These are phyloP conservation scores for Murraya koenigii DNA, from an alignment of 345 rosid genomes.

Conservation along the genomic window DNA sequence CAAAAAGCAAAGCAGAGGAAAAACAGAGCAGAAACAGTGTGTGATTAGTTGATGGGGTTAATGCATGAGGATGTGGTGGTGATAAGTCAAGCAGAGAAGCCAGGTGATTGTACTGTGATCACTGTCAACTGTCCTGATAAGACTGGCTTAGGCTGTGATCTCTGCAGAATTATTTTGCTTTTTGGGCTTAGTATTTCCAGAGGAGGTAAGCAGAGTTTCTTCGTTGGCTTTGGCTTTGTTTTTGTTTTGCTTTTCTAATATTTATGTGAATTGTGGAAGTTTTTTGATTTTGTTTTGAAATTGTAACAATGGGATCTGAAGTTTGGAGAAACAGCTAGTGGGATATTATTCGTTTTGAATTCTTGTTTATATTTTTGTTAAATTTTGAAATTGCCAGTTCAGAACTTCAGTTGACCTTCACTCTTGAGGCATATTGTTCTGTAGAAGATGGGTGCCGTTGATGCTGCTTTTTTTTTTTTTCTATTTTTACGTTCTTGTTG, in stretches of 20 bases:
- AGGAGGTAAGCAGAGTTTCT: constrained; percentile 41
- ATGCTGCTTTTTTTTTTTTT: background rate
- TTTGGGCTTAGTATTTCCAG: constrained; percentile 60
- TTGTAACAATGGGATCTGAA: background rate
- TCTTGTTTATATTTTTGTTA: background rate
- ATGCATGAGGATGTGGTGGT: constrained; percentile 53
- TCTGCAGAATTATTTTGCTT: constrained; percentile 57
- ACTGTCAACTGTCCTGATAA: constrained; percentile 72
- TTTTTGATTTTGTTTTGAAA: background rate
- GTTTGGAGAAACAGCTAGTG: constrained; percentile 1
- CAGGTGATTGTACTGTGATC: constrained; percentile 43
- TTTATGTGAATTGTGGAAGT: background rate
- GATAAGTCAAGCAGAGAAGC: constrained; percentile 39
- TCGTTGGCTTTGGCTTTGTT: background rate
- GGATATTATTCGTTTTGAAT: background rate
- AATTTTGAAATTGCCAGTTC: constrained; percentile 6
- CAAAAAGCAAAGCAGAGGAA: background rate
- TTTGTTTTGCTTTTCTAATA: background rate
- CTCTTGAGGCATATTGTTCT: background rate
- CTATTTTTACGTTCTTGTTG: background rate
- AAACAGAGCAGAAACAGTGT: background rate
- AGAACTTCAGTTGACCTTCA: background rate
- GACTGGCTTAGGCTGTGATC: constrained; percentile 70
- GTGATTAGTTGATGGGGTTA: constrained; percentile 38
- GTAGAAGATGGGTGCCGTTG: background rate